phyloP scores from a whole-genome alignment of 306 rosid species.

The Psophocarpus tetragonolobus region DNA sequence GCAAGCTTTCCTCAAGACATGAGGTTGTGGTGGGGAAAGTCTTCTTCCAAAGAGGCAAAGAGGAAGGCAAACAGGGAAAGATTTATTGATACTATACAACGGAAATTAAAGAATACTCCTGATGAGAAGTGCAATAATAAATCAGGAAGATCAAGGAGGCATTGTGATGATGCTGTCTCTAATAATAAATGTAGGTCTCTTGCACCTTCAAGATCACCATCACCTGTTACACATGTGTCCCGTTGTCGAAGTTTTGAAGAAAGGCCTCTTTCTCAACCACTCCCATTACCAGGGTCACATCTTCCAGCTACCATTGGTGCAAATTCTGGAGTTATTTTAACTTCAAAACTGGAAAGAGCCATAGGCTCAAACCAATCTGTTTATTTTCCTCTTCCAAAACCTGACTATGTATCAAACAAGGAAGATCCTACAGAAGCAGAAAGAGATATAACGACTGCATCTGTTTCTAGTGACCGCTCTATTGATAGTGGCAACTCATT shows the following conservation, averaged over 20 bases:
- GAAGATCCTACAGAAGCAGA: constrained; percentile 55
- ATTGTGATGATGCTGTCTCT: constrained; percentile 48
- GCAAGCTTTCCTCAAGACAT: constrained; percentile 44
- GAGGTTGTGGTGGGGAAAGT: constrained; percentile 91
- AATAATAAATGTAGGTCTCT: constrained; percentile 68
- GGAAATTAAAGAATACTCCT: constrained; percentile 65
- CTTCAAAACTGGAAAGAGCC: constrained; percentile 55
- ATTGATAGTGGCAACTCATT: constrained; percentile 63
- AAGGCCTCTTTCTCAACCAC: constrained; percentile 65
- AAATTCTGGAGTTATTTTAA: constrained; percentile 55
- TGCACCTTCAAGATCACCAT: constrained; percentile 59
- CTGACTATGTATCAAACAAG: constrained; percentile 57
- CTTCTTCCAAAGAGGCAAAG: constrained; percentile 76
- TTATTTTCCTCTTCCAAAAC: constrained; percentile 62
- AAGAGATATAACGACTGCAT: constrained; percentile 70
- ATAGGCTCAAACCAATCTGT: constrained; percentile 53
- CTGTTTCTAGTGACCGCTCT: constrained; percentile 68
- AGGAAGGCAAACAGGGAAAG: constrained; percentile 69
- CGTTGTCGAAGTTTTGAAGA: constrained; percentile 86
- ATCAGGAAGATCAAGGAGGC: constrained; percentile 57
- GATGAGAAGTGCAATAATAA: constrained; percentile 54
- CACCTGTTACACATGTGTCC: constrained; percentile 60
- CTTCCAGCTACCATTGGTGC: constrained; percentile 52
- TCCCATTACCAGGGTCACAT: constrained; percentile 59
- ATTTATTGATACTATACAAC: constrained; percentile 63